A percentile compares a stretch with the other conserved stretches of the same genome.
Evolutionary conservation across 2,329 filamentous ascomycete species (phyloP).

Genomic region (Claviceps purpurea): DNA sequence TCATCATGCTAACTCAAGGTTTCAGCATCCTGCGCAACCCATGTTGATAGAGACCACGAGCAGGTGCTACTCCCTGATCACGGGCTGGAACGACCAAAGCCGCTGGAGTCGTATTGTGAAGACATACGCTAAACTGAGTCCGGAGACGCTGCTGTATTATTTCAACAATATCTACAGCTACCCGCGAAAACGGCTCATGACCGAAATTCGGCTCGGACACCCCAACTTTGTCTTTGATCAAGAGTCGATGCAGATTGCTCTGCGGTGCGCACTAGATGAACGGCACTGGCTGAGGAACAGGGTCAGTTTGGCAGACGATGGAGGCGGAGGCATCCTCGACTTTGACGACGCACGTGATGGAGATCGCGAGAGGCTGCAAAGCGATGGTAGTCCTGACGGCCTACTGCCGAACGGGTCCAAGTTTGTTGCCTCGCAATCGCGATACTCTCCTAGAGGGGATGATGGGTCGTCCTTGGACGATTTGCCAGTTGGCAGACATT

Average conservation of each 20-base stretch:
- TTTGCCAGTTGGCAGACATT: conserved; percentile 8
- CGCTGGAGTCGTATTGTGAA: conserved; percentile 27
- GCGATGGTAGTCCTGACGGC: conserved; percentile 26
- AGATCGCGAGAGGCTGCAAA: conserved; percentile 15
- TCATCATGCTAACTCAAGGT: background rate
- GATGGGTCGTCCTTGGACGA: conserved; percentile 24
- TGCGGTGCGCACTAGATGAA: conserved; percentile 25
- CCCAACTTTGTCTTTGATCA: conserved; percentile 31
- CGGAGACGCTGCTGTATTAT: conserved; percentile 34
- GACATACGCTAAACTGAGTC: conserved; percentile 36
- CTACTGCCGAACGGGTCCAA: conserved; percentile 18
- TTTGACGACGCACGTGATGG: conserved; percentile 25
- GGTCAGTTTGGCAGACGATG: conserved; percentile 20
- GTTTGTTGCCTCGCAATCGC: conserved; percentile 17
- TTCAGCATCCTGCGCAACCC: conserved; percentile 11
- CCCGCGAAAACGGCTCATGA: conserved; percentile 30
- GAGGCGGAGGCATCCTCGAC: conserved; percentile 27
- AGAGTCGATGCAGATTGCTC: conserved; percentile 28
- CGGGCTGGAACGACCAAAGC: conserved; percentile 23
- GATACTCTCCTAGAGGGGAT: conserved; percentile 27
- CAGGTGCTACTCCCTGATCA: conserved; percentile 18
- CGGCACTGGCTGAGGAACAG: conserved; percentile 20
- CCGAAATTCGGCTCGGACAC: conserved; percentile 25
- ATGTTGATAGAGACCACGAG: conserved; percentile 13
- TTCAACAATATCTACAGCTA: conserved; percentile 33